Evolutionary conservation across 768 basidiomycete genomes (phyloP), one percentile per base, ranked within the genome.

Genomic region (Kondoa malvinella): DNA sequence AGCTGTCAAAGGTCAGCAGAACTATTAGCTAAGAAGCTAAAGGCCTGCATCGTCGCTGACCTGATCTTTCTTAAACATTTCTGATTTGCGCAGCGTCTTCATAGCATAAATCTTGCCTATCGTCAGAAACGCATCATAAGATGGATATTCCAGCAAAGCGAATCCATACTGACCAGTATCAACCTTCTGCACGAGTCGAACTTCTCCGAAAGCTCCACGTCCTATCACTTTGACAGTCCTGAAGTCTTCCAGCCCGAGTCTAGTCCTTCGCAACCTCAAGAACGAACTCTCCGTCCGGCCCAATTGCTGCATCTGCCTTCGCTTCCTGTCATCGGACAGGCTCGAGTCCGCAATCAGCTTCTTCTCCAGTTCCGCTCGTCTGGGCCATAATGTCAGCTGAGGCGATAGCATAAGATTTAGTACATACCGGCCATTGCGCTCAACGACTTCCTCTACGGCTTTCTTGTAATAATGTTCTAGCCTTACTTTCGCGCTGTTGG

Each of bases 11-110:
- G 1, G 26, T 31, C 14, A 50, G 40, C 12, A 50, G 65, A 17
- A 21, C 4, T 8, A n/a, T n/a, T n/a, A 64, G 16, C 62, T 32
- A 27, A 30, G 25, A 29, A 16, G 32, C 26, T n/a, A 29, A 29
- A 34, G n/a, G 61, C 2, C 29, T 4, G 57, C 2, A 59, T 26
- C 26, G 29, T 26, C 17, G 73, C 83, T 60, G 68, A 88, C 92
- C 81, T 99, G 94, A 75, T 99, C 95, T 77, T 95, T 95, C 79
- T 96, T 94, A 77, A 99, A 83, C 95, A 97, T 99, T 77, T 96
- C 95, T 62, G 87, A 87, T 80, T 99, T 99, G 78, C 87, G 86
- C 76, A 97, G 79, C 27, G 90, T 89, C 79, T 97, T 97, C 94
- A 99, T 95, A 21, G 95, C 95, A 77, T 96, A 99, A 67, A 97